Percentiles rank a stretch among this genome's conserved stretches.
phyloP scores from a whole-genome alignment of 2,329 filamentous ascomycete species.

The Fusarium sp. region DNA sequence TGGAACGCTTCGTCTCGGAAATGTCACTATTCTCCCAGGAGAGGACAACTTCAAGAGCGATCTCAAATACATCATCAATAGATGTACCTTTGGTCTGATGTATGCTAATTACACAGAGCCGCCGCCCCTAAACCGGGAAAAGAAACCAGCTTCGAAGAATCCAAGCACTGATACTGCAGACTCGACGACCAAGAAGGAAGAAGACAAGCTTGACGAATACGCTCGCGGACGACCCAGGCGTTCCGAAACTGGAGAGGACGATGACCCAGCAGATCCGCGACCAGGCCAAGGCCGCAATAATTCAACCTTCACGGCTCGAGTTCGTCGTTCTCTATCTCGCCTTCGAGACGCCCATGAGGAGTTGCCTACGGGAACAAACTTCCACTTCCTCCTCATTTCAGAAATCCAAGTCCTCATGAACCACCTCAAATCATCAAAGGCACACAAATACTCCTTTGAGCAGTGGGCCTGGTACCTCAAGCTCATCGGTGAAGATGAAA shows the following conservation, averaged over 20 bases:
- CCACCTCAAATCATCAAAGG: slow-evolving; percentile 67
- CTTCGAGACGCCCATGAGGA: slow-evolving; percentile 49
- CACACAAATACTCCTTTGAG: slow-evolving; percentile 78
- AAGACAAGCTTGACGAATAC: neutral
- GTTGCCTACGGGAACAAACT: slow-evolving; percentile 58
- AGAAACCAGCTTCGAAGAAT: neutral
- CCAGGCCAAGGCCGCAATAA: slow-evolving; percentile 32
- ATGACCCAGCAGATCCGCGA: neutral
- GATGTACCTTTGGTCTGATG: slow-evolving; percentile 54
- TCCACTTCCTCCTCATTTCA: slow-evolving; percentile 73
- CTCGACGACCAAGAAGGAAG: slow-evolving; percentile 17
- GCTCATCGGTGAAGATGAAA: slow-evolving; percentile 75
- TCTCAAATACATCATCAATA: slow-evolving; percentile 54
- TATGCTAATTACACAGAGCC: slow-evolving; percentile 44
- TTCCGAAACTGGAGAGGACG: neutral
- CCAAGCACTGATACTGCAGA: neutral
- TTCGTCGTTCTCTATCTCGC: slow-evolving; percentile 48
- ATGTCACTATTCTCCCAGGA: slow-evolving; percentile 68
- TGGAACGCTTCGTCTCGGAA: slow-evolving; percentile 64
- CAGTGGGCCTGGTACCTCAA: slow-evolving; percentile 88
- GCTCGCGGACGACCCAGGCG: slow-evolving; percentile 11
- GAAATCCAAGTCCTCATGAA: slow-evolving; percentile 73
- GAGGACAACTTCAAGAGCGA: slow-evolving; percentile 60
- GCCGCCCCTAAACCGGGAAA: neutral
- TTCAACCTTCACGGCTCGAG: slow-evolving; percentile 47